phyloP scores from a whole-genome alignment of 179 eudicot species.

The Corrigiola litoralis region DNA sequence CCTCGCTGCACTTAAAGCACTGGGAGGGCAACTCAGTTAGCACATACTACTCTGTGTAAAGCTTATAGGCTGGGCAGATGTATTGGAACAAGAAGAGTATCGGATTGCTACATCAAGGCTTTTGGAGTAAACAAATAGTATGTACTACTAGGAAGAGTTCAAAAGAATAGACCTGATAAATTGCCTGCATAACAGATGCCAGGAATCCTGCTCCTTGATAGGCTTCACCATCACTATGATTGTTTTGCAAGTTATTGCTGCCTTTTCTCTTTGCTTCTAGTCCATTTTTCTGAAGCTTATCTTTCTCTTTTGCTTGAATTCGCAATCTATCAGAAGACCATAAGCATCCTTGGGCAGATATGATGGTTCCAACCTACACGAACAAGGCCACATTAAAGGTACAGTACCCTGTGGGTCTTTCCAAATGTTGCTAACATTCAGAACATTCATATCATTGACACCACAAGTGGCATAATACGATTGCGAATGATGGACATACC shows the following conservation, averaged over 20 bases:
- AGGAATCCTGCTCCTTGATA: slow-evolving; percentile 30
- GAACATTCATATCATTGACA: background rate
- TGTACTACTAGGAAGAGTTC: too few species aligned
- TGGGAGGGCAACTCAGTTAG: too few species aligned
- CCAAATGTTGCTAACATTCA: background rate
- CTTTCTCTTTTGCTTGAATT: slow-evolving; percentile 22
- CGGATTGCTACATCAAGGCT: too few species aligned
- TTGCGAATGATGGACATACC: slow-evolving; percentile 45
- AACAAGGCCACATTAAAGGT: background rate
- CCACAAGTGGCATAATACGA: too few species aligned
- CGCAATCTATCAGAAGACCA: slow-evolving; percentile 24
- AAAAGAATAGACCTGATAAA: slow-evolving; percentile 52
- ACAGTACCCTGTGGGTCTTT: background rate
- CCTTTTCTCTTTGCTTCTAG: slow-evolving; percentile 7
- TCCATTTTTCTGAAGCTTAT: slow-evolving; percentile 27
- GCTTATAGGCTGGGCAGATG: background rate
- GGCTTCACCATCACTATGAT: slow-evolving; percentile 1
- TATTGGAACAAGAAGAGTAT: too few species aligned
- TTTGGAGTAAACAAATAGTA: background rate
- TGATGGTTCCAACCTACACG: slow-evolving; percentile 51
- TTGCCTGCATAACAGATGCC: slow-evolving; percentile 40
- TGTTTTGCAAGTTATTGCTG: slow-evolving; percentile 25
- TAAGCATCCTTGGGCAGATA: slow-evolving; percentile 73
- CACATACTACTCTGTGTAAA: too few species aligned
- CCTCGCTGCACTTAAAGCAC: too few species aligned